Conservation (phyloP, 2,329 filamentous ascomycete species). For the Botrytis sinoallii region DNA sequence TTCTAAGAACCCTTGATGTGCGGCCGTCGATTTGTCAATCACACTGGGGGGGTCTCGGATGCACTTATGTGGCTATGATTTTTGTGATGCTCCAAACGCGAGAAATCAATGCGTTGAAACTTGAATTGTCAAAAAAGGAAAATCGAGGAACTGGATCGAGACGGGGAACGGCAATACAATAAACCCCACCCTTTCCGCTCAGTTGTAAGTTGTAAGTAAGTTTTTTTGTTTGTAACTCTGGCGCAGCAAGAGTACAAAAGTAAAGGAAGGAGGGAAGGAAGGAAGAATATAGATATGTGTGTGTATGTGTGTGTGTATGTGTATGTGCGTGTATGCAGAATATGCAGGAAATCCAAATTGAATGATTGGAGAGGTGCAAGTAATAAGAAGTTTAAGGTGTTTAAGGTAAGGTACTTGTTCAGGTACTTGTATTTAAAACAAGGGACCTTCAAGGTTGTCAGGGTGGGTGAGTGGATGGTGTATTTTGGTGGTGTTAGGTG, state of each 20-base stretch:
- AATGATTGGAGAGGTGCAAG: not conserved
- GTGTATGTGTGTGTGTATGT: no score
- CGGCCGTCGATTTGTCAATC: conserved; percentile 15
- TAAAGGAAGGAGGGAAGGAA: not conserved
- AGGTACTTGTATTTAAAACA: conserved; percentile 3
- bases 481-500: not conserved
- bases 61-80: conserved; percentile 7
- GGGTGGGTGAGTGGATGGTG: not conserved
- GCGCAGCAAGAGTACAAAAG: not conserved
- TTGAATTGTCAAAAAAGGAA: conserved; percentile 14
- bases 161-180: conserved; percentile 6
- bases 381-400: not conserved
- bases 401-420: not conserved
- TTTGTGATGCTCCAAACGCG: conserved; percentile 16
- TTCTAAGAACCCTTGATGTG: not conserved
- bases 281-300: not conserved
- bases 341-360: not conserved
- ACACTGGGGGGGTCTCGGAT: conserved; percentile 18
- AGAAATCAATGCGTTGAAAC: conserved; percentile 22
- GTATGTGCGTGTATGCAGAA: not conserved
- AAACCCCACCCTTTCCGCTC: not conserved
- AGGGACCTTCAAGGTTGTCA: not conserved
- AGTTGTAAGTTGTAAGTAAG: not conserved
- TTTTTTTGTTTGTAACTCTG: not conserved
- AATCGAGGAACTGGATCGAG: conserved; percentile 13